Conservation (phyloP, 148 eudicot species). For the Vaccinium myrtillus region DNA sequence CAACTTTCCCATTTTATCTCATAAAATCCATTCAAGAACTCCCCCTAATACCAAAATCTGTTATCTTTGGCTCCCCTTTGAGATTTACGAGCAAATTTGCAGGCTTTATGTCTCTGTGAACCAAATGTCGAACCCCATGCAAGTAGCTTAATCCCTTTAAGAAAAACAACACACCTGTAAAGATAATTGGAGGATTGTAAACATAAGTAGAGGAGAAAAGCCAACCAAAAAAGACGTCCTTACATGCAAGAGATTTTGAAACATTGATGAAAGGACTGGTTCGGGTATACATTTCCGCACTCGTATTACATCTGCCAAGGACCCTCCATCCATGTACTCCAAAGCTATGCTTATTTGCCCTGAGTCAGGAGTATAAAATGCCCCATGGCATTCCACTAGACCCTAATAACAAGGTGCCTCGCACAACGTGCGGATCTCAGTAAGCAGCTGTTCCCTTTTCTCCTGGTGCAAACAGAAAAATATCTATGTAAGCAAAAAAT, state of each 20-base stretch:
- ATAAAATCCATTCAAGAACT: too few relatives aligned
- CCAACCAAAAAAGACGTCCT: background rate
- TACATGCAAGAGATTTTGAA: conserved; percentile 76
- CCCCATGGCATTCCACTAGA: conserved; percentile 93
- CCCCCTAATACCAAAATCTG: conserved; percentile 97
- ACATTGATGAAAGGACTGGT: conserved; percentile 71
- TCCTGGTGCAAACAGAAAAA: conserved; percentile 42
- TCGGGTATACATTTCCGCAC: conserved; percentile 69
- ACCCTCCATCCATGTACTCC: conserved; percentile 98
- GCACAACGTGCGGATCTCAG: conserved; percentile 87
- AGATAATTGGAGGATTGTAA: conserved; percentile 6
- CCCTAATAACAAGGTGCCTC: conserved; percentile 92
- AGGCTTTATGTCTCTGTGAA: conserved; percentile 97
- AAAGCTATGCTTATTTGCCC: conserved; percentile 97
- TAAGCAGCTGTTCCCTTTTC: conserved; percentile 87
- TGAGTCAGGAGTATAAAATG: conserved; percentile 90
- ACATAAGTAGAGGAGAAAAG: background rate
- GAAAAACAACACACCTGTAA: conserved; percentile 18
- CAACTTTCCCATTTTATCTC: too few relatives aligned
- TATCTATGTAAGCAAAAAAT: conserved; percentile 11
- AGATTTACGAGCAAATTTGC: conserved; percentile 96
- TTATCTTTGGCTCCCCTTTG: conserved; percentile 94
- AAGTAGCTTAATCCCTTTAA: conserved; percentile 80
- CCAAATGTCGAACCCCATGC: conserved; percentile 83
- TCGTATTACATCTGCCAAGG: conserved; percentile 73